Evolutionary conservation across 2,329 filamentous ascomycete species (phyloP).

Genomic region (Nigrospora osmanthi): DNA sequence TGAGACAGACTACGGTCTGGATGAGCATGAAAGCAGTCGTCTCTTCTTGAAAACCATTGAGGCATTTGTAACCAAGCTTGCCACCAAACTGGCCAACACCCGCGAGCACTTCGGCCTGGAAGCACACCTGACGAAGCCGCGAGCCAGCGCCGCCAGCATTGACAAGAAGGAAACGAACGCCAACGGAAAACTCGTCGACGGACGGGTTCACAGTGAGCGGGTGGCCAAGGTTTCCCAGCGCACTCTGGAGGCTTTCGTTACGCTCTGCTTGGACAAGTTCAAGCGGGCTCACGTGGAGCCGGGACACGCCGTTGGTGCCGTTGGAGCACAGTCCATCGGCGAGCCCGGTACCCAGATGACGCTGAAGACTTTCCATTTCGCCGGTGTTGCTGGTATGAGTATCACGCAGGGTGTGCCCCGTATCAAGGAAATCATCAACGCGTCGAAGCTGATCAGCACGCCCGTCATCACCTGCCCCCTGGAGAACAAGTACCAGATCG

Average conservation of each 20-base stretch:
- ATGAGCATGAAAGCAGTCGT: conserved; percentile 75
- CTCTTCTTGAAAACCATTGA: conserved; percentile 75
- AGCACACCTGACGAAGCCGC: conserved; percentile 18
- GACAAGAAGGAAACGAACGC: conserved; percentile 18
- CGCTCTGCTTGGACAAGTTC: conserved; percentile 81
- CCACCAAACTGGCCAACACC: conserved; percentile 49
- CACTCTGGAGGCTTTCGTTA: conserved; percentile 70
- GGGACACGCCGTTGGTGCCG: conserved; percentile 90
- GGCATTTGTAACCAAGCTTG: conserved; percentile 58
- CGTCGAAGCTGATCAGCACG: conserved; percentile 86
- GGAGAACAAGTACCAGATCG: conserved; percentile 64
- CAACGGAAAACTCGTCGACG: not conserved
- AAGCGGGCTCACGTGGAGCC: conserved; percentile 87
- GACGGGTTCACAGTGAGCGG: conserved; percentile 42
- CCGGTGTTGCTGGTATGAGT: conserved; percentile 98
- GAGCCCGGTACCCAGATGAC: conserved; percentile 99
- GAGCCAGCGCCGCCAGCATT: conserved; percentile 14
- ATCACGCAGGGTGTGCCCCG: conserved; percentile 98
- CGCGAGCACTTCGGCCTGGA: conserved; percentile 45
- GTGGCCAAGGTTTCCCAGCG: conserved; percentile 75
- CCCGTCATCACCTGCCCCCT: conserved; percentile 87
- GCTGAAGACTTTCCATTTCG: conserved; percentile 98
- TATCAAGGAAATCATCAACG: conserved; percentile 99
- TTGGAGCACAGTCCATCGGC: conserved; percentile 95
- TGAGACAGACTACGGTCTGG: conserved; percentile 57